Percentiles rank a stretch among this genome's conserved stretches.
Evolutionary conservation across 495 filamentous ascomycete species (phyloP).

Genomic region (Immersiella caudata): DNA sequence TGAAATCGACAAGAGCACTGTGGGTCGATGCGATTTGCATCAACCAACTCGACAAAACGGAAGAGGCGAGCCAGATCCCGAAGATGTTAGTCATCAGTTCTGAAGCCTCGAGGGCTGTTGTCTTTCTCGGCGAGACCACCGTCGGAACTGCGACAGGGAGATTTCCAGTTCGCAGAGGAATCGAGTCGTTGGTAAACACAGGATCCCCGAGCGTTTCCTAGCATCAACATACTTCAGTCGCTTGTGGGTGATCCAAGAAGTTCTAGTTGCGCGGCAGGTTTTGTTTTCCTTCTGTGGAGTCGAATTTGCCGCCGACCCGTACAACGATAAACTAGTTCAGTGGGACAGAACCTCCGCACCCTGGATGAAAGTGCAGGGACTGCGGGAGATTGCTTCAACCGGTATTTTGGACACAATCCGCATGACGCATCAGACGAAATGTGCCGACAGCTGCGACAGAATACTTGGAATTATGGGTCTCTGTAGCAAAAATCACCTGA

Average conservation of each 20-base stretch:
- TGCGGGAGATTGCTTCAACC: no score
- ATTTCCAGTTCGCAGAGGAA: background rate
- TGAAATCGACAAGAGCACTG: constrained; percentile 19
- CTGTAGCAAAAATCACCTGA: no score
- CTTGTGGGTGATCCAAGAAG: constrained; percentile 11
- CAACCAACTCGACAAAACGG: constrained; percentile 26
- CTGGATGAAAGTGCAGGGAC: no score
- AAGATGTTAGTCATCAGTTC: no score
- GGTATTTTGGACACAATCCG: no score
- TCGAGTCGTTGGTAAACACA: background rate
- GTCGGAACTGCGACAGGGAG: background rate
- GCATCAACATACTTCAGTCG: background rate
- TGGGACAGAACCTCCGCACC: no score
- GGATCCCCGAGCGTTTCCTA: no score
- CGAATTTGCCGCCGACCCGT: background rate
- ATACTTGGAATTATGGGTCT: no score
- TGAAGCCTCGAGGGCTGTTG: no score
- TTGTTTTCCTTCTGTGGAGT: background rate
- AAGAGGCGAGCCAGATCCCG: constrained; percentile 28
- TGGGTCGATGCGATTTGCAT: constrained; percentile 33
- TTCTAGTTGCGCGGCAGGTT: background rate
- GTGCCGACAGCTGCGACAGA: no score
- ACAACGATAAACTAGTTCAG: no score
- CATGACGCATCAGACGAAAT: no score
- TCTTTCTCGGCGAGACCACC: constrained; percentile 17